Evolutionary conservation across 495 filamentous ascomycete species (phyloP), one percentile per base, ranked within the genome.

Genomic region (Penicillium argentinense): DNA sequence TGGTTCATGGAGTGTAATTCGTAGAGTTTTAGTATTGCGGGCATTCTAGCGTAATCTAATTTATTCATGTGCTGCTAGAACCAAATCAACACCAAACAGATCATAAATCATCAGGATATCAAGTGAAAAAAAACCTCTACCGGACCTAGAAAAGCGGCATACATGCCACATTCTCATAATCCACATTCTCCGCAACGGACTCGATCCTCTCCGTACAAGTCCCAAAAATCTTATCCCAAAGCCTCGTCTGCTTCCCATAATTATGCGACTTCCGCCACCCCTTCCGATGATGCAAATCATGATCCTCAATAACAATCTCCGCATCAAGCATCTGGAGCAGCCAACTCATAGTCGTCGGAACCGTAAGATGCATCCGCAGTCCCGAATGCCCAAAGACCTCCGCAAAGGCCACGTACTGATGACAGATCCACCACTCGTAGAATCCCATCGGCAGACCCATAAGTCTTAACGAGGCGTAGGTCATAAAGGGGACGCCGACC

Each of bases 371-470:
- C 19, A 73, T 38, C 8, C 69, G 53, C 22, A 73, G 39, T 1
- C 69, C 69, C 36, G 62, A 67, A 23, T 73, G 69, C 0, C 69
- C 69, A 17, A 69, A 58, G 0, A 73, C 66, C 46, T 73, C 69
- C 0, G 67, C 61, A 37, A 71, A 71, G 0, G 62, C 67, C 17
- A 73, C 58, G 17, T 73, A 73, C 41, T 64, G 43, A 17, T 73
- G 69, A 29, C 69, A 73, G 13, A 73, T 47, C 67, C 67, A 73
- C 69, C 69, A 73, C 34, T 73, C 69, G 36, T 73, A 73, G 43
- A 71, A 73, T 0, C 67, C 66, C 57, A 73, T 58, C 1, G 67
- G 67, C 12, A 73, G 40, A 3, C 69, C 69, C 39, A 71, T 42
- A 0, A 58, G 36, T 12, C 48, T 51, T 0, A 73, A 34, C 24